Base-by-base conservation (phyloP, 768 basidiomycete genomes). In the Tricholoma sp. region DNA sequence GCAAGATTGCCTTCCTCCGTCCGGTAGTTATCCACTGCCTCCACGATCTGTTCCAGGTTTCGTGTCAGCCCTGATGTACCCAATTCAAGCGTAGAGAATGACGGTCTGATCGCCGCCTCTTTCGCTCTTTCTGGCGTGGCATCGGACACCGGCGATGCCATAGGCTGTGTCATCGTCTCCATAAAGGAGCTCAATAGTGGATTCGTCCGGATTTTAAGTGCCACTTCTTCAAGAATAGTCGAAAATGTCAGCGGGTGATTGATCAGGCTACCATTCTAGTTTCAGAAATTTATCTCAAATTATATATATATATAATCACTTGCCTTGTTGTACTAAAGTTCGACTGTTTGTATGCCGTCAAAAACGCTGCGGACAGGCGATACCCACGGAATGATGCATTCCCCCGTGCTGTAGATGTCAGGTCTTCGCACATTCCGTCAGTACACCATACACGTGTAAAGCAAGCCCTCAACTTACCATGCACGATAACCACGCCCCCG, bases 1-100 rank as follows among this genome's bases (percentile, higher is more conserved):
- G 89, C 93, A 61, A 94, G 81, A 72, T 96, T 96, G 52, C 91
- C 90, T 66, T 95, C 91, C 71, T 97, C 94, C 55, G 89, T 91
- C 65, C 86, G 84, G 74, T 94, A 92, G 64, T 76, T 82, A 73
- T 94, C 91, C 58, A 96, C 77, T 0, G 88, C 84, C 70, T 96
- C 92, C 59, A 91, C 84, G 51, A 94, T 84, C 69, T 88, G 83
- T 75, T 92, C 90, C 61, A 96, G 73, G 69, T 90, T 90, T 67
- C 81, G 81, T 54, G 88, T 84, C 52, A 91, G 76, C 7, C 87
- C 83, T 4, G 79, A 75, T 24, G 82, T 82, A 32, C 88, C 87
- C 50, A 91, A 81, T 74, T 91, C 79, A 56, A 96, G 80, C 51
- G 79, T 73, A 7, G 83, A 76, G 74, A 83, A 92, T 21, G 88